phyloP scores from a whole-genome alignment of 2,329 filamentous ascomycete species.

The Aureobasidium sp. region DNA sequence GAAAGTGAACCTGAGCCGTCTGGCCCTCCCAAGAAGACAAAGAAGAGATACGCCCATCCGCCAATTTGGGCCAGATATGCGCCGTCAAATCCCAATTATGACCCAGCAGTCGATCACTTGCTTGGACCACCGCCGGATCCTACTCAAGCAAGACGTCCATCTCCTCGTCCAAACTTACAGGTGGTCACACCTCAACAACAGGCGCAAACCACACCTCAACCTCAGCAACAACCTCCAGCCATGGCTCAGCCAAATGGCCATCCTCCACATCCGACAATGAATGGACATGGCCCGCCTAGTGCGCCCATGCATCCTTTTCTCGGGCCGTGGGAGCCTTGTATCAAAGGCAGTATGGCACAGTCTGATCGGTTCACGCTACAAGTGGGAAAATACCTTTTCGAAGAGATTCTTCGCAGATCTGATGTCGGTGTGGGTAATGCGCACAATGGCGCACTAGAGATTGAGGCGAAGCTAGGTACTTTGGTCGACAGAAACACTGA shows the following conservation, averaged over 20 bases:
- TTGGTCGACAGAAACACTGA: conserved; percentile 68
- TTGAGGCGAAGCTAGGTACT: conserved; percentile 87
- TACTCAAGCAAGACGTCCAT: background rate
- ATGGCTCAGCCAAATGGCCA: conserved; percentile 9
- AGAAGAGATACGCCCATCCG: conserved; percentile 25
- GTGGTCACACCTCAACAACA: background rate
- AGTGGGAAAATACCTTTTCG: conserved; percentile 15
- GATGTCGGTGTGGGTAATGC: conserved; percentile 51
- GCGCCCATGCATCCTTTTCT: background rate
- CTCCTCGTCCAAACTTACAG: conserved; percentile 3
- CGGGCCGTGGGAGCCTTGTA: conserved; percentile 17
- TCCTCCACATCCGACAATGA: background rate
- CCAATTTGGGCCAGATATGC: conserved; percentile 29
- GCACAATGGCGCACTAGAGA: conserved; percentile 70
- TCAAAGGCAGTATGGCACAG: conserved; percentile 9
- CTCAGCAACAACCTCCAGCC: background rate
- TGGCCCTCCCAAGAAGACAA: conserved; percentile 25
- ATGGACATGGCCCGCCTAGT: background rate
- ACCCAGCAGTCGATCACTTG: background rate
- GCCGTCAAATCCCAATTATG: conserved; percentile 23
- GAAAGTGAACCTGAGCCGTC: conserved; percentile 19
- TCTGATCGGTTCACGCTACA: conserved; percentile 1
- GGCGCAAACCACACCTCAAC: background rate
- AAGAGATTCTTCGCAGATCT: background rate
- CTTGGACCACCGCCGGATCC: conserved; percentile 8